A percentile compares a stretch with the other conserved stretches of the same genome.
These are phyloP conservation scores for Amanita phalloides DNA, from an alignment of 768 basidiomycete species.

Conservation along the genomic window DNA sequence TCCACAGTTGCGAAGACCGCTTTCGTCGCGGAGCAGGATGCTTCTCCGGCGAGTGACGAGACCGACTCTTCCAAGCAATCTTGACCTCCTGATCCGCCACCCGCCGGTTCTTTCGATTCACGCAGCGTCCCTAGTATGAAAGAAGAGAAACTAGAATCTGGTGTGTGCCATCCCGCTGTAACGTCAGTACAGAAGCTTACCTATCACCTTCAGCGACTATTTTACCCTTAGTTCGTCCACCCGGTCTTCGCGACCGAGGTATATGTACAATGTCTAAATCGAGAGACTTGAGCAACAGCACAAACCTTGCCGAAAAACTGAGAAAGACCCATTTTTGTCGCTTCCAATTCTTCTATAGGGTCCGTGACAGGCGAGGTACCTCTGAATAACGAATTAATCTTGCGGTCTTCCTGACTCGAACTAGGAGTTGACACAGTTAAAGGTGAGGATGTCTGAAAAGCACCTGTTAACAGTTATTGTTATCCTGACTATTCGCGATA, in stretches of 20 bases:
- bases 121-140: not conserved
- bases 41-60: not conserved
- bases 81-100: not conserved
- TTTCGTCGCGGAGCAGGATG: not conserved
- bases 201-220: not conserved
- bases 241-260: slow-evolving; percentile 2
- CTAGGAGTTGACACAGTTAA: slow-evolving; percentile 1
- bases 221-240: not conserved
- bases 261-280: slow-evolving; percentile 1
- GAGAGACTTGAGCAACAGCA: not conserved
- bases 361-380: slow-evolving; percentile 1
- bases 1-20: not conserved
- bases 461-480: not conserved
- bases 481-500: not conserved
- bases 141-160: not conserved
- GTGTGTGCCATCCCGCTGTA: not conserved
- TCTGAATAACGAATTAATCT: not conserved
- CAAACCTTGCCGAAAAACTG: not conserved
- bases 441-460: slow-evolving; percentile 1
- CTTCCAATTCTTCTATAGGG: slow-evolving; percentile 1
- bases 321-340: slow-evolving; percentile 3
- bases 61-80: not conserved
- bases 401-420: slow-evolving; percentile 4
- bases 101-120: not conserved
- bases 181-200: not conserved